These are phyloP conservation scores for Amanita exitialis DNA, from an alignment of 768 basidiomycete species.

Conservation along the genomic window DNA sequence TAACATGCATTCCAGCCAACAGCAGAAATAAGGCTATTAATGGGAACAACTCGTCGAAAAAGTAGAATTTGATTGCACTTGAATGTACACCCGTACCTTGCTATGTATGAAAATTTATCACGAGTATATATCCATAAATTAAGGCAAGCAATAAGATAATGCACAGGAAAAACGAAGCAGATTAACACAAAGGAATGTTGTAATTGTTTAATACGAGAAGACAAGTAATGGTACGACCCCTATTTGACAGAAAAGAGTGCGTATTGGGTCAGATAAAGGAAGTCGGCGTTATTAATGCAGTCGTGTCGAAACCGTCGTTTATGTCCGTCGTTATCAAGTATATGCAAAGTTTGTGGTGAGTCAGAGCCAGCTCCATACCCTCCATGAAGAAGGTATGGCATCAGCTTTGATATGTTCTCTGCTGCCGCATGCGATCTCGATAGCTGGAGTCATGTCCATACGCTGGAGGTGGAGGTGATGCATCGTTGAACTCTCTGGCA, in stretches of 20 bases:
- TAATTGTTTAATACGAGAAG: background rate
- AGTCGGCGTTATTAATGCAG: background rate
- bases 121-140: background rate
- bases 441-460: constrained; percentile 4
- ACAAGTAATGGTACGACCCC: background rate
- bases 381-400: background rate
- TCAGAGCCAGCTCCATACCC: background rate
- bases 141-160: background rate
- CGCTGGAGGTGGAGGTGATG: constrained; percentile 6
- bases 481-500: constrained; percentile 3
- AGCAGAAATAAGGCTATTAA: background rate
- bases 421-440: background rate
- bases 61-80: too few species aligned
- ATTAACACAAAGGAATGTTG: background rate
- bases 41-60: too few species aligned
- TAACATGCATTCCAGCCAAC: background rate
- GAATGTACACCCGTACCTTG: too few species aligned
- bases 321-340: constrained; percentile 5
- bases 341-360: background rate
- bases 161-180: background rate
- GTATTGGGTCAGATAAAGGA: background rate
- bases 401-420: background rate
- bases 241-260: background rate
- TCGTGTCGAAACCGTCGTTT: background rate
- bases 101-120: too few species aligned